Evolutionary conservation across 345 rosid genomes (phyloP), one percentile per base, ranked within the genome.

Genomic region (Geranium brycei): DNA sequence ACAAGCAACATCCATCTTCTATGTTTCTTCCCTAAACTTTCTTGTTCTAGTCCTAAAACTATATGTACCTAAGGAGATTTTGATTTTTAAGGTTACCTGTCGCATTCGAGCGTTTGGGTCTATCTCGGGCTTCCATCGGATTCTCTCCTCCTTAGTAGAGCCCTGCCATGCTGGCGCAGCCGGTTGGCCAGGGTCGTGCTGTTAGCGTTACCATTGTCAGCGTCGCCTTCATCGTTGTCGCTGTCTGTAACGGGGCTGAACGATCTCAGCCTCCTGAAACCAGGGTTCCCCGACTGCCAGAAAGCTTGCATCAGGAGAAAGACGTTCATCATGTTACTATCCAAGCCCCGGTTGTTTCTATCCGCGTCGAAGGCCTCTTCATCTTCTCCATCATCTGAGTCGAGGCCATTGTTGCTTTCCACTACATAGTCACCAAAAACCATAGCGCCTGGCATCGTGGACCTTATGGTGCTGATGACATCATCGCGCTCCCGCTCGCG

Each of bases 381-480:
- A 51, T 63, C 83, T 47, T 35, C 28, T 23, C 28, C 28, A 23
- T 62, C 92, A 31, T 77, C 83, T 30, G 75, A 60, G 59, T 83
- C 86, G 51, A 80, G 78, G 23, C 85, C 84, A 31, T 75, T 58
- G 59, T 74, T 75, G 19, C 89, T 82, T 77, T 87, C 95, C 40
- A 92, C 81, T 51, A 86, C 91, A 66, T 87, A 87, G 74, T 89
- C 98, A 19, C 93, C 97, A 23, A 84, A 73, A 62, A 92, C 89
- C 91, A 85, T 69, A 41, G 96, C 82, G 35, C 97, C 96, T 1
- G 95, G 91, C 89, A 89, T 89, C 19, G 91, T 72, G 4, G 98
- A 87, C 75, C 87, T 81, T 57, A 92, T 86, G 28, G 85, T 86
- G 82, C 95, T 90, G 65, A 90, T 74, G 59, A 85, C 90, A 75